Base-by-base conservation (phyloP, 345 rosid genomes). In the Cardamine chenopodiifolia region DNA sequence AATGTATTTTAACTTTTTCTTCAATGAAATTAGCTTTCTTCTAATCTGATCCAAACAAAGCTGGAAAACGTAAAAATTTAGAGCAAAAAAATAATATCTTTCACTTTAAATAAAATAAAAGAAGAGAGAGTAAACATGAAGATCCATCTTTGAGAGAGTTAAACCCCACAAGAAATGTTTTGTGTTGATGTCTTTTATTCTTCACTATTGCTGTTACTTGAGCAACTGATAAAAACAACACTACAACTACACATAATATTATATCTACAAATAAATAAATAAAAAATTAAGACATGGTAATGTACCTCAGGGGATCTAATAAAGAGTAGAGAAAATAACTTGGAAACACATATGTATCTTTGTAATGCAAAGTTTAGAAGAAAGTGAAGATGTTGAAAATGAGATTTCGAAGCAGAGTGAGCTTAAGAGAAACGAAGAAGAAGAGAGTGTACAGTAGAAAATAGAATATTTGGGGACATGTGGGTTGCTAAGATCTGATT, bases 381-480 rank as follows among this genome's bases (percentile, higher is more conserved):
- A 66, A 57, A 35, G 47, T 22, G 45, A 65, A 45, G 73, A 40
- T 40, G 57, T 18, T 68, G 58, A 75, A 69, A 70, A 25, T 45
- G 75, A 70, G 70, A 68, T 62, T 66, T 18, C 44, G 20, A 62
- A 61, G 64, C 28, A 75, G 79, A 70, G 65, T 68, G 64, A 42
- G 35, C 63, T 58, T 64, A 2, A 74, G 71, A 39, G 62, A 37
- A 48, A 37, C 23, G 29, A 59, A 35, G 73, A 59, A 62, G 75
- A 70, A 63, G 80, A 76, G 65, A 76, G 80, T 76, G 75, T 76
- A 76, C 80, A 76, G 75, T 76, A 64, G 60, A 64, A 68, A 76
- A 76, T 76, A 76, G 80, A 70, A 76, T 76, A 70, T 76, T n/a
- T 76, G 23, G 75, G 70, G 75, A 18, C 80, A 76, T 70, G 80